Percentiles rank a stretch among this genome's conserved stretches.
Conservation (phyloP, 1,284 basidiomycete genomes). For the Takashimella koratensis region DNA sequence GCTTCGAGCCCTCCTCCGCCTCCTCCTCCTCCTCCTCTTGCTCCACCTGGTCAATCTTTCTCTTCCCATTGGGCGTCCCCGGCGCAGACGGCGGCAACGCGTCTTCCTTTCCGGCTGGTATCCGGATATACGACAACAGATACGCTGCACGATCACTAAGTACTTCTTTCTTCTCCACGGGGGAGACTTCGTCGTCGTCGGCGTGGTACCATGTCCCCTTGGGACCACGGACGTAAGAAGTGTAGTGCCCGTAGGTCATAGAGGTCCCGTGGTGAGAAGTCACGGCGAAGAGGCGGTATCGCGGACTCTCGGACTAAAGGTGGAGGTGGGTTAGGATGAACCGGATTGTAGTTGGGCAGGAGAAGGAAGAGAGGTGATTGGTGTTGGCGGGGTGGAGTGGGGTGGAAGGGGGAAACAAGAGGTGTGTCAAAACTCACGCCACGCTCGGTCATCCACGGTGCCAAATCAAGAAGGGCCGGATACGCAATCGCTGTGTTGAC, state of each 20-base stretch:
- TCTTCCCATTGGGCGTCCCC: background rate
- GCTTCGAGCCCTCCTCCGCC: background rate
- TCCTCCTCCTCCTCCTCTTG: slow-evolving; percentile 2
- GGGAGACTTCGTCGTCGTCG: slow-evolving; percentile 80
- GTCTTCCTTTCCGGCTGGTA: slow-evolving; percentile 16
- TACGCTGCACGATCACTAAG: slow-evolving; percentile 78
- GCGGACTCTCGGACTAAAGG: slow-evolving; percentile 60
- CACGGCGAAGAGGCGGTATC: slow-evolving; percentile 86
- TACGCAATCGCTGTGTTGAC: slow-evolving; percentile 74
- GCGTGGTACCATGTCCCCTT: slow-evolving; percentile 81
- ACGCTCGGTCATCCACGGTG: slow-evolving; percentile 77
- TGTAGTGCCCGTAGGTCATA: slow-evolving; percentile 95
- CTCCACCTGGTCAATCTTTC: slow-evolving; percentile 1
- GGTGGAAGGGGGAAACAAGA: background rate
- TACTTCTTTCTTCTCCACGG: slow-evolving; percentile 49
- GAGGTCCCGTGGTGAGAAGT: slow-evolving; percentile 90
- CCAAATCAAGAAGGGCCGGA: slow-evolving; percentile 70
- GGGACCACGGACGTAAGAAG: slow-evolving; percentile 72
- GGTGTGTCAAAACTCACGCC: slow-evolving; percentile 44
- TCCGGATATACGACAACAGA: slow-evolving; percentile 81
- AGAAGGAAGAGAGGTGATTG: background rate
- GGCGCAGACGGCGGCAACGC: background rate
- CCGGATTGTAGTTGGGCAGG: background rate
- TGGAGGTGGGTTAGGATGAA: background rate
- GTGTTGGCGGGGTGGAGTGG: background rate